phyloP scores from a whole-genome alignment of 108 stramenopile species.

The Nitzschia putrida region DNA sequence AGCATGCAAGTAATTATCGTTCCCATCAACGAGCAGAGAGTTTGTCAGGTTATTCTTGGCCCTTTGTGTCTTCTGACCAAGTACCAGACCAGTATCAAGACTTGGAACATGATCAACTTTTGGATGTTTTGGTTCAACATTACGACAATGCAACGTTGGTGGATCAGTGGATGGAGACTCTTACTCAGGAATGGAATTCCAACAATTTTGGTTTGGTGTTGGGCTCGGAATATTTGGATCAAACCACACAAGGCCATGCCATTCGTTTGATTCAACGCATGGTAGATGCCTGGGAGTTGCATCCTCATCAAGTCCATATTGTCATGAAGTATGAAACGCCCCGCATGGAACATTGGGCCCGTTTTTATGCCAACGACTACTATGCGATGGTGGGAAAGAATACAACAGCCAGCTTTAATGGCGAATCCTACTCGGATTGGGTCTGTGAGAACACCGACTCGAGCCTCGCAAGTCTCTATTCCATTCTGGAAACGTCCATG shows the following conservation, averaged over 20 bases:
- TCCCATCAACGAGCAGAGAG: slow-evolving; percentile 1
- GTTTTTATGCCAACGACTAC: background rate
- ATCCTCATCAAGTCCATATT: slow-evolving; percentile 7
- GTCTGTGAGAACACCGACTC: background rate
- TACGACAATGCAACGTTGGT: background rate
- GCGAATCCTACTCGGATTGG: background rate
- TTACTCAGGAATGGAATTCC: background rate
- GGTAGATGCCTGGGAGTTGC: background rate
- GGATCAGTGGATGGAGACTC: background rate
- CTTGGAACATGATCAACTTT: background rate
- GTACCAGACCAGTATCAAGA: background rate
- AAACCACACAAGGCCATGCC: background rate
- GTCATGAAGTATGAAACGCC: slow-evolving; percentile 4
- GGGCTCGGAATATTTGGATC: slow-evolving; percentile 19
- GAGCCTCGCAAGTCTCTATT: background rate
- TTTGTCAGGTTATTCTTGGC: slow-evolving; percentile 8
- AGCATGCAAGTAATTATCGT: slow-evolving; percentile 19
- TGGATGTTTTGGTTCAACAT: slow-evolving; percentile 4
- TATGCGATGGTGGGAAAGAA: background rate
- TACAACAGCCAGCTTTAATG: background rate
- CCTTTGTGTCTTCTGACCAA: background rate
- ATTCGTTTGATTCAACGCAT: background rate
- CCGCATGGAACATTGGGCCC: background rate
- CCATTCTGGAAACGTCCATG: slow-evolving; percentile 5
- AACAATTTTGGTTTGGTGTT: background rate